Conservation (phyloP, 108 stramenopile species). For the Epipyxis sp. region DNA sequence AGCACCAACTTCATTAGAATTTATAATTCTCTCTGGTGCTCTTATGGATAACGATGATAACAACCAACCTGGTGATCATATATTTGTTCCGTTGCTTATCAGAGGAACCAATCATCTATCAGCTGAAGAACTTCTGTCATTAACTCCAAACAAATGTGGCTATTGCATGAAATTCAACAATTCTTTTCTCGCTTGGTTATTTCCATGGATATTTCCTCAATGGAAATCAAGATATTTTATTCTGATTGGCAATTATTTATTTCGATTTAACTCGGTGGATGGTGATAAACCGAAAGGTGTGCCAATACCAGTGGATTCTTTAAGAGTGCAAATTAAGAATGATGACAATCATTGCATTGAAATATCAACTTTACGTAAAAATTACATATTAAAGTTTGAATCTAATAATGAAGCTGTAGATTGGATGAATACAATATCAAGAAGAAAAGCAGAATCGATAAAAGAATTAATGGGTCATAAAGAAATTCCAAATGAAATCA, state of each 20-base stretch:
- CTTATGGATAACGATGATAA: no score
- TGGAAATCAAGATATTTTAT: not conserved
- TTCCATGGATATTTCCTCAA: not conserved
- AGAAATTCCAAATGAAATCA: not conserved
- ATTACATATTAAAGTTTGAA: not conserved
- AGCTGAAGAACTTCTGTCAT: no score
- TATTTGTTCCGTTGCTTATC: no score
- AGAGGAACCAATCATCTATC: no score
- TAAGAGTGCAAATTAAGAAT: not conserved
- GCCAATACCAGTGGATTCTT: not conserved
- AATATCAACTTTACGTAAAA: not conserved
- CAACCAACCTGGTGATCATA: no score
- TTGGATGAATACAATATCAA: not conserved
- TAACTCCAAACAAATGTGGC: not conserved
- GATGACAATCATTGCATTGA: not conserved
- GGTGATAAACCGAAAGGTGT: not conserved
- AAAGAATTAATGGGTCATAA: not conserved
- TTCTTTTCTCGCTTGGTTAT: not conserved
- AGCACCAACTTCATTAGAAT: no score
- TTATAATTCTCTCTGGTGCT: no score
- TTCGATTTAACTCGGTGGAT: not conserved
- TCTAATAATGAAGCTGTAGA: not conserved
- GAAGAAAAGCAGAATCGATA: not conserved
- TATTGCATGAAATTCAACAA: not conserved
- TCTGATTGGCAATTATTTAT: not conserved